Conservation (phyloP, 2,329 filamentous ascomycete species). For the Alternaria arborescens region DNA sequence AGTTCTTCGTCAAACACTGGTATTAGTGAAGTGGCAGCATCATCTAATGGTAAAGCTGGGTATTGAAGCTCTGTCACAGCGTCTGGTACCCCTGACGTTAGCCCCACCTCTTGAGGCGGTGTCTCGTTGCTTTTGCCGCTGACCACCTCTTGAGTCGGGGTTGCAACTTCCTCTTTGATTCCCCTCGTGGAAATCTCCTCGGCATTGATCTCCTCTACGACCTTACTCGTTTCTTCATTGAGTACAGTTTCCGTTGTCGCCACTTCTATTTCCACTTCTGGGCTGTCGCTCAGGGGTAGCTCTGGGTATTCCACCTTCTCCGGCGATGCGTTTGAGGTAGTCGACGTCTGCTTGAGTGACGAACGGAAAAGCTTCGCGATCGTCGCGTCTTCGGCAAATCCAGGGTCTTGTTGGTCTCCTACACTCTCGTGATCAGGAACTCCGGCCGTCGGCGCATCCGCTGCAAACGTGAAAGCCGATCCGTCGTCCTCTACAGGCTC, state of each 20-base stretch:
- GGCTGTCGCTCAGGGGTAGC: conserved; percentile 17
- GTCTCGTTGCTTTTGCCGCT: not conserved
- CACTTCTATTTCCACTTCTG: not conserved
- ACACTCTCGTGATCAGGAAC: conserved; percentile 17
- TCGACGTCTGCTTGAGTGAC: conserved; percentile 18
- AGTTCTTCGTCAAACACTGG: conserved; percentile 7
- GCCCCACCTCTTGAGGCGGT: not conserved
- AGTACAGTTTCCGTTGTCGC: not conserved
- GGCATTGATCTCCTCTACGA: not conserved
- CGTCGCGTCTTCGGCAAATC: conserved; percentile 29
- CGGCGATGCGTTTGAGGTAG: conserved; percentile 3
- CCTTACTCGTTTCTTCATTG: not conserved
- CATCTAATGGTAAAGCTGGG: conserved; percentile 19
- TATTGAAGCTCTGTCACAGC: conserved; percentile 17
- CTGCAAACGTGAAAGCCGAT: conserved; percentile 29
- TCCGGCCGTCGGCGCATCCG: conserved; percentile 22
- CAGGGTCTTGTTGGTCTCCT: not conserved
- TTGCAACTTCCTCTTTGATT: not conserved
- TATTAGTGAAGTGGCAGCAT: not conserved
- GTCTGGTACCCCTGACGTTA: not conserved
- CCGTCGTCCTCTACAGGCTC: conserved; percentile 14
- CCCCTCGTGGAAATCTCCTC: not conserved
- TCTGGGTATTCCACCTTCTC: conserved; percentile 29
- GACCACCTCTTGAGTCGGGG: not conserved
- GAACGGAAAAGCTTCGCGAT: conserved; percentile 34